A percentile compares a stretch with the other conserved stretches of the same genome.
These are phyloP conservation scores for Aspergillus versicolor DNA, from an alignment of 2,329 filamentous ascomycete genomes.

Conservation along the genomic window DNA sequence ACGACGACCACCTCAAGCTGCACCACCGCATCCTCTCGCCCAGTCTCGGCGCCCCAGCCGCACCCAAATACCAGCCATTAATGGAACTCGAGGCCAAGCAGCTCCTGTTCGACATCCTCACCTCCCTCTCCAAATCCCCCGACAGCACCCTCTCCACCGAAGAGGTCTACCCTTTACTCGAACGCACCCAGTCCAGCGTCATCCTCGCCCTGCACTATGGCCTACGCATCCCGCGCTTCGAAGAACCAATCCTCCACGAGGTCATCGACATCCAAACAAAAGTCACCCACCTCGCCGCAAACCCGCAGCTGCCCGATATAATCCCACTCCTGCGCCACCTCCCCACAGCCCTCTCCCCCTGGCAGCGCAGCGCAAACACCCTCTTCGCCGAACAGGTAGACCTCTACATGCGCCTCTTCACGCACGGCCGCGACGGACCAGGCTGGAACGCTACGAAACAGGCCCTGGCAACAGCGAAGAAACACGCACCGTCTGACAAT, in stretches of 20 bases:
- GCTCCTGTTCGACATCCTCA: conserved; percentile 44
- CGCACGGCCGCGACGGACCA: conserved; percentile 14
- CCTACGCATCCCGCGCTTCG: conserved; percentile 44
- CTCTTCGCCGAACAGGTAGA: conserved; percentile 26
- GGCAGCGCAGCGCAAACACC: conserved; percentile 37
- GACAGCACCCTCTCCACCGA: conserved; percentile 15
- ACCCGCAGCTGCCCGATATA: conserved; percentile 49
- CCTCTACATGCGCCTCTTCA: conserved; percentile 26
- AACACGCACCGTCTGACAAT: conserved; percentile 27
- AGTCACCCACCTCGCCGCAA: conserved; percentile 49
- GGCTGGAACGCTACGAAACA: conserved; percentile 32
- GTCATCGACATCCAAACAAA: conserved; percentile 49
- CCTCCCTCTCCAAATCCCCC: conserved; percentile 11
- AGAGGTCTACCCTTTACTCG: conserved; percentile 50
- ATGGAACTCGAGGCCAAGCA: conserved; percentile 52
- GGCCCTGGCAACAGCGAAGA: conserved; percentile 32
- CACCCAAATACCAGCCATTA: conserved; percentile 50
- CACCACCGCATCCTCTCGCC: conserved; percentile 48
- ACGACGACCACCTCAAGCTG: conserved; percentile 51
- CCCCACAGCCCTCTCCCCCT: conserved; percentile 47
- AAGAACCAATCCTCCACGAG: conserved; percentile 48
- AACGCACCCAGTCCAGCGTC: conserved; percentile 53
- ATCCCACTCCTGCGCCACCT: conserved; percentile 46
- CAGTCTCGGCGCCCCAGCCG: conserved; percentile 49
- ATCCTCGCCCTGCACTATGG: conserved; percentile 55